Evolutionary conservation across 306 rosid species (phyloP).

Genomic region (Hippophae gyantsensis): DNA sequence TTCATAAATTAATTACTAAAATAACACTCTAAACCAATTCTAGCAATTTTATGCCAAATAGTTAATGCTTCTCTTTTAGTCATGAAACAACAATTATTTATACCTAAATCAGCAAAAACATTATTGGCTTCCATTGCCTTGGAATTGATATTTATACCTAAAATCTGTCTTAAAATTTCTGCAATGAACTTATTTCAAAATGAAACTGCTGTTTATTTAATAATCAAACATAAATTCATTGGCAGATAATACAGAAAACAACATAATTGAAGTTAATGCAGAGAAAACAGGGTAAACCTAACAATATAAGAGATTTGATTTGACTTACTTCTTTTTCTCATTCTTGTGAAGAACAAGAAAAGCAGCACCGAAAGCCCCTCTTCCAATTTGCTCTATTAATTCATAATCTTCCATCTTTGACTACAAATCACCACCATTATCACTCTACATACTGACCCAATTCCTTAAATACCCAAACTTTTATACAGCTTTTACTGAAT

Average conservation of each 20-base stretch:
- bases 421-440: conserved; percentile 33
- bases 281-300: background rate
- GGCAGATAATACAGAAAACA: conserved; percentile 1
- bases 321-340: conserved; percentile 55
- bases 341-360: conserved; percentile 68
- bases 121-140: too few relatives aligned
- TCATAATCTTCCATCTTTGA: conserved; percentile 73
- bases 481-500: conserved; percentile 19
- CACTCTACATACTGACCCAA: conserved; percentile 43
- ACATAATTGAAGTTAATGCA: background rate
- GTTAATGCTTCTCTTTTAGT: too few relatives aligned
- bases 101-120: too few relatives aligned
- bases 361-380: conserved; percentile 77
- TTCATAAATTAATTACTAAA: too few relatives aligned
- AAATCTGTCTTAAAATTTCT: too few relatives aligned
- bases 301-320: background rate
- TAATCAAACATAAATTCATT: too few relatives aligned
- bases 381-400: conserved; percentile 68
- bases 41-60: too few relatives aligned
- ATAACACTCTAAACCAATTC: too few relatives aligned
- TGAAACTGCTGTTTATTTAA: too few relatives aligned
- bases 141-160: too few relatives aligned
- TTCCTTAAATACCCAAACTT: conserved; percentile 36
- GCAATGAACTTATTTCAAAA: too few relatives aligned
- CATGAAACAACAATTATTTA: too few relatives aligned